Percentiles rank a stretch among this genome's conserved stretches.
Evolutionary conservation across 768 basidiomycete species (phyloP).

Genomic region (Harrya chromipes): DNA sequence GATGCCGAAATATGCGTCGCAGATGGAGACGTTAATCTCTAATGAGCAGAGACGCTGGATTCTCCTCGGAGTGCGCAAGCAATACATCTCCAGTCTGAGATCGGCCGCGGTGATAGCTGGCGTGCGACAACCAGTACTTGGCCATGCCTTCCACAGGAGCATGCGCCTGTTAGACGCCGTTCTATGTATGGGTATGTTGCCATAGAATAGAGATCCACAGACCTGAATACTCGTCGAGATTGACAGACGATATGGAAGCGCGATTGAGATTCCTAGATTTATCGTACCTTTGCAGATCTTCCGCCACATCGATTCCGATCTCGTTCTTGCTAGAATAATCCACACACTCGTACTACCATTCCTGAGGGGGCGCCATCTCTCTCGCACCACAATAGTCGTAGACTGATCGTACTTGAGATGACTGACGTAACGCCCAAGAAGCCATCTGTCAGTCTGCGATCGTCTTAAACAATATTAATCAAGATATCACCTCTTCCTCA

Average conservation of each 20-base stretch:
- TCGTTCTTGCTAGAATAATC: too few relatives aligned
- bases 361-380: background rate
- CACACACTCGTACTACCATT: background rate
- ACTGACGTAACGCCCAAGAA: constrained; percentile 7
- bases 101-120: constrained; percentile 26
- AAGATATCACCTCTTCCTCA: constrained; percentile 15
- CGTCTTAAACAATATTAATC: constrained; percentile 19
- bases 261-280: constrained; percentile 16
- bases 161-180: constrained; percentile 15
- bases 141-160: constrained; percentile 11
- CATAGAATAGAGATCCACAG: constrained; percentile 18
- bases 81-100: constrained; percentile 9
- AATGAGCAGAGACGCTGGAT: constrained; percentile 2
- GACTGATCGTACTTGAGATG: background rate
- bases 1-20: constrained; percentile 5
- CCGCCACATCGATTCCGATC: constrained; percentile 17
- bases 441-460: constrained; percentile 13
- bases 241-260: constrained; percentile 21
- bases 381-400: background rate
- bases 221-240: constrained; percentile 17
- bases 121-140: constrained; percentile 1
- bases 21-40: constrained; percentile 25
- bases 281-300: constrained; percentile 22
- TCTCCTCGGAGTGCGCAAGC: constrained; percentile 25
- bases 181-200: background rate